Evolutionary conservation across 2,329 filamentous ascomycete species (phyloP), one percentile per base, ranked within the genome.

Genomic region (Aspergillus tanneri): DNA sequence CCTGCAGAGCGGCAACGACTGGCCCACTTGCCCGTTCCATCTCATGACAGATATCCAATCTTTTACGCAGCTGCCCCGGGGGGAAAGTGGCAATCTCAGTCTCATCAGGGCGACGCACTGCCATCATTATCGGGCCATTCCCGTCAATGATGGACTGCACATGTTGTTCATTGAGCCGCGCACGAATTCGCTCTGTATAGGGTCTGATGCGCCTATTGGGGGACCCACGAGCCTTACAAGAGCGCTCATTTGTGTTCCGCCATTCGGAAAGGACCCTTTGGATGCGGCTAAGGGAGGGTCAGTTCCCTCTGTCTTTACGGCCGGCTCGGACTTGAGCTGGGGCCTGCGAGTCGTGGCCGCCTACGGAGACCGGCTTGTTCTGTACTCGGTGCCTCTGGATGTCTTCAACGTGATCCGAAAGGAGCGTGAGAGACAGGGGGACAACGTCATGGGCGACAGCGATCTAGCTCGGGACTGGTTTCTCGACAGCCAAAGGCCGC

Each of bases 61-160:
- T 5, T 56, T 63, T 45, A 58, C 57, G n/a, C 62, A 57, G 25
- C 60, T 56, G 52, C 49, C 50, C 32, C 34, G 55, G 42, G 37
- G 58, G 50, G 47, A 57, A 36, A 49, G 52, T 44, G 41, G 49
- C 51, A 58, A 55, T 19, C 53, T 68, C 19, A 67, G 61, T 24
- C 59, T 68, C 7, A 62, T 75, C n/a, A 66, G 70, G 24, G 69
- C 72, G 12, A 72, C 69, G 1, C 72, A 70, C 39, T 76, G 76
- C 25, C 82, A 86, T 58, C 82, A 86, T 57, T 85, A 83, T 57
- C 78, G 77, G 37, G 83, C 83, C 2, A 68, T 85, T 10, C 84
- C 85, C 3, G 63, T 87, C 30, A 84, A 81, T 52, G 85, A 87
- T 61, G 83, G 84, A 2, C 71, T 79, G 47, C 82, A 87, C 56